Percentiles rank a stretch among this genome's conserved stretches.
phyloP scores from a whole-genome alignment of 805 yeast species.

The Clavispora santaluciae region DNA sequence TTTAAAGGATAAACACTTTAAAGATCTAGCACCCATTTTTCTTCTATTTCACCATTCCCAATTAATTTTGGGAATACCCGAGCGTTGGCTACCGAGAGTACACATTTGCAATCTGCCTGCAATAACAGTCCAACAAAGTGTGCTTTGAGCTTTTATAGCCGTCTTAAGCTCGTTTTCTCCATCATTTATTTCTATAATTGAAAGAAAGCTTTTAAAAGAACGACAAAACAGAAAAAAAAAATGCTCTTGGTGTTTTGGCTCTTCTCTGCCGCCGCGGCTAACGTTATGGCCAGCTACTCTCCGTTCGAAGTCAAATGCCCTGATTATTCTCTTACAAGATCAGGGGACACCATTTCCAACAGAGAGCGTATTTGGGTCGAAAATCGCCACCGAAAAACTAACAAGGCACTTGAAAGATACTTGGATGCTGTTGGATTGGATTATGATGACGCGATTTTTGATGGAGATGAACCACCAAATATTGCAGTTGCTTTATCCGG shows the following conservation, averaged over 20 bases:
- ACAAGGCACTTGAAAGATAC: slow-evolving; percentile 9
- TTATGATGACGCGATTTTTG: not conserved
- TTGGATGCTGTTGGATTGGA: slow-evolving; percentile 10
- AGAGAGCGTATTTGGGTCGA: slow-evolving; percentile 52
- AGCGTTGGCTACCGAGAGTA: too few species aligned
- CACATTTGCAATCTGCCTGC: too few species aligned
- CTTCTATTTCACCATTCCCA: too few species aligned
- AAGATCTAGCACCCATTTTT: too few species aligned
- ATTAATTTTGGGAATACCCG: too few species aligned
- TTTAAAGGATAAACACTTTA: too few species aligned
- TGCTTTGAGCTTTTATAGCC: too few species aligned
- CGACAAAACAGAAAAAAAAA: not conserved
- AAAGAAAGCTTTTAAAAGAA: too few species aligned
- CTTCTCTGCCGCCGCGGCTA: not conserved
- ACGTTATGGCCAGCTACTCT: slow-evolving; percentile 34
- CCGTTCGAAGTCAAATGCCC: slow-evolving; percentile 61
- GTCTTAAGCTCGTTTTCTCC: too few species aligned
- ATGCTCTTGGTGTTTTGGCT: not conserved
- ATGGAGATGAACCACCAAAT: slow-evolving; percentile 11
- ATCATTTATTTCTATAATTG: too few species aligned
- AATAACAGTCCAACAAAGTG: too few species aligned
- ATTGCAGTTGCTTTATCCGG: slow-evolving; percentile 30
- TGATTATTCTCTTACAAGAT: slow-evolving; percentile 31
- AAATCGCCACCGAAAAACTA: slow-evolving; percentile 14
- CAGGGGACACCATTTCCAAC: slow-evolving; percentile 42